Base-by-base conservation (phyloP, 1,139 yeast genomes). In the Ashbya aceris region DNA sequence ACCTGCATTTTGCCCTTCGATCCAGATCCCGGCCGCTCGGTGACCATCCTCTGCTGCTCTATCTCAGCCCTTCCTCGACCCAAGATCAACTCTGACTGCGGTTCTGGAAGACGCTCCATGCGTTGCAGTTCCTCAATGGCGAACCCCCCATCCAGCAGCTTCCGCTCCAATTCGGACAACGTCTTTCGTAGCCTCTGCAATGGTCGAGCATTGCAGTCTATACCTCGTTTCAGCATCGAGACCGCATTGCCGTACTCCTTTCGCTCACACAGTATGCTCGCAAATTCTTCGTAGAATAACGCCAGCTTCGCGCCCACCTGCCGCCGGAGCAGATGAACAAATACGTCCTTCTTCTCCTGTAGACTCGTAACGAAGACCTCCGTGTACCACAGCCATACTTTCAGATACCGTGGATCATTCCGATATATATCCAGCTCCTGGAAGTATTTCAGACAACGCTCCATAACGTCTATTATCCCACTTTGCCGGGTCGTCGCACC, bases 401-500 rank as follows among this genome's bases (percentile, higher is more conserved):
- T 73, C 41, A 91, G 64, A 58, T 84, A 89, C 40, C 96, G 65
- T 0, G 87, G 76, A 57, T 89, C 96, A 58, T 89, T 83, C 48
- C 78, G 80, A 60, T 87, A 89, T 50, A 74, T 76, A 1, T 65
- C 60, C 23, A 71, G 71, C 52, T 83, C 87, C 51, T 81, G 69
- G 55, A 86, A 85, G 49, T 70, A 70, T 30, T 79, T 73, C 0
- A 95, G 79, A 50, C 94, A 82, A 39, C 79, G 65, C 56, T 87
- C 96, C 26, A 87, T 66, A 4, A 84, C 60, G 17, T 65, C 69
- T 13, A 86, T 65, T 41, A 86, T 66, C 0, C 87, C 89, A 49
- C 87, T 81, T 33, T 79, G 83, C 3, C 71, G 67, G 8, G 74
- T 73, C 17, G 73, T 68, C 0, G 87, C 91, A 0, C 94, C 95